Evolutionary conservation across 257 asterid species (phyloP), one percentile per base, ranked within the genome.

Genomic region (Gardenia jasminoides): DNA sequence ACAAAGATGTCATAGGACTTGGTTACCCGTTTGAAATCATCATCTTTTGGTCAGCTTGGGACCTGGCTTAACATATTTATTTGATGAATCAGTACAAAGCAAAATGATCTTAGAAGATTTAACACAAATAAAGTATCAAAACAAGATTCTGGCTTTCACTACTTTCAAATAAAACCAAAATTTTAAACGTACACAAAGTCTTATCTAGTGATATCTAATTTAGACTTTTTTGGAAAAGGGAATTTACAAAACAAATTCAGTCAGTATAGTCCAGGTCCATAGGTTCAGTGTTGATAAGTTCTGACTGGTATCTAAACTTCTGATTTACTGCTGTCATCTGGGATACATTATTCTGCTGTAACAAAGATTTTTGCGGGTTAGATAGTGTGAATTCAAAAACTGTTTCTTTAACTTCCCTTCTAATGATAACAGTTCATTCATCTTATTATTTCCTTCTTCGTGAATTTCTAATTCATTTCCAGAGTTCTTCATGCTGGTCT

Each of bases 401-500:
- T 24, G 5, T 39, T 33, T 67, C 26, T 68, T 7, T 7, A 68
- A 20, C 4, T 41, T 15, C 50, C 19, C 10, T 31, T 19, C 52
- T 68, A n/a, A 41, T 68, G 22, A 39, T 6, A 58, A 26, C 19
- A 26, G 0, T 26, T 24, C 13, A 24, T 24, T 20, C 46, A 66
- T 66, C 44, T 10, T 15, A 0, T 33, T 50, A 36, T 39, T 11
- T 10, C 9, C 19, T 47, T 16, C 17, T 10, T 5, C 43, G 8
- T 36, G 17, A 62, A 67, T 67, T 31, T 70, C 28, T 19, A 67
- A 33, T 71, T 22, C 33, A 50, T 50, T 22, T 65, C 12, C 13
- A 52, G 68, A 64, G 10, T 22, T 31, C 41, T 47, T 81, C 78
- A 68, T 72, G 61, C 75, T 76, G 58, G 39, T 48, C 74, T 77